These are phyloP conservation scores for Arctium lappa DNA, from an alignment of 129 eudicot genomes.

Conservation along the genomic window DNA sequence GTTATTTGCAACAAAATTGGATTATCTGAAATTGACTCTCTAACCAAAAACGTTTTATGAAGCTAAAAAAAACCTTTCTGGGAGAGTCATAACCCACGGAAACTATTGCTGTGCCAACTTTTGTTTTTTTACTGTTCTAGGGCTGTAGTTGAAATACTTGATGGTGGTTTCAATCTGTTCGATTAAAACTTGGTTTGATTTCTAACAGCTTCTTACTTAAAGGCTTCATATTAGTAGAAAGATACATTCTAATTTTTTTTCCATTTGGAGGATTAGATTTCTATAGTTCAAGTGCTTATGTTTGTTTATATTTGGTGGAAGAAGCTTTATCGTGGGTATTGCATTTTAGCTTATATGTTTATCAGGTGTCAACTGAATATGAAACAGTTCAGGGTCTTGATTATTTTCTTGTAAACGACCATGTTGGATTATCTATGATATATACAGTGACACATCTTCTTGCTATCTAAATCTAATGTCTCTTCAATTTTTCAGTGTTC, in stretches of 20 bases:
- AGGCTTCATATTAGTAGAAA: not conserved
- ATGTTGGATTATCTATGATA: not conserved
- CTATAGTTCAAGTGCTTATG: not conserved
- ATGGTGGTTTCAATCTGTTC: not conserved
- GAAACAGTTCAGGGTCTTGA: no score
- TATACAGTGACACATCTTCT: not conserved
- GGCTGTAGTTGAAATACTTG: no score
- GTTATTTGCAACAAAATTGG: no score
- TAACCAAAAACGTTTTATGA: no score
- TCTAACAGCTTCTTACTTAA: not conserved
- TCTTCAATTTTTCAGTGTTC: constrained; percentile 43
- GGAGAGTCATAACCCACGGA: no score
- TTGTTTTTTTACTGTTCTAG: no score
- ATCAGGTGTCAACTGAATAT: no score
- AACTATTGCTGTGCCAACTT: no score
- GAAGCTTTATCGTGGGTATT: not conserved
- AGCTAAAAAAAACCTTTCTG: no score
- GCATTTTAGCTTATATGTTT: not conserved
- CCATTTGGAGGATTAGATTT: not conserved
- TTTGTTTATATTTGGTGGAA: not conserved
- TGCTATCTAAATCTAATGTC: not conserved
- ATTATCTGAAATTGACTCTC: no score
- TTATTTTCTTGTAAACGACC: not conserved
- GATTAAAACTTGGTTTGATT: not conserved
- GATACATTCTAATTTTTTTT: not conserved